These are phyloP conservation scores for Senna siamea DNA, from an alignment of 306 rosid species.

Conservation along the genomic window DNA sequence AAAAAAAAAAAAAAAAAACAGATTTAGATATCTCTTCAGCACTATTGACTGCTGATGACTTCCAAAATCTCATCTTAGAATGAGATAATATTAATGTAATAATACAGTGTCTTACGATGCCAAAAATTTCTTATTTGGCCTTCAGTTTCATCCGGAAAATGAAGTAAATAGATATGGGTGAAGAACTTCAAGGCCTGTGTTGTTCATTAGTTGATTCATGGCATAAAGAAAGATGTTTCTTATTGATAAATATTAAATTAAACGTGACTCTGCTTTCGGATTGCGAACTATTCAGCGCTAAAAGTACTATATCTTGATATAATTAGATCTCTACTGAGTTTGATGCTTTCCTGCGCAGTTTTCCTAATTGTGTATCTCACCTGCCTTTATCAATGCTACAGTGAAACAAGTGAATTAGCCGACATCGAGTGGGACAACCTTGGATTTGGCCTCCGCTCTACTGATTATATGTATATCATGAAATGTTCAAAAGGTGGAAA, in stretches of 20 bases:
- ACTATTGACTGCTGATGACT: neutral
- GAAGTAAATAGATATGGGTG: too few relatives aligned
- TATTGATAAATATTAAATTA: neutral
- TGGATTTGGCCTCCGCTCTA: slow-evolving; percentile 74
- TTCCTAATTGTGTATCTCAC: slow-evolving; percentile 7
- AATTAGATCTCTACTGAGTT: neutral
- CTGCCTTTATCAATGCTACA: slow-evolving; percentile 34
- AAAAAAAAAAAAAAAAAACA: too few relatives aligned
- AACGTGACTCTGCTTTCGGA: neutral
- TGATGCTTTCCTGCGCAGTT: neutral
- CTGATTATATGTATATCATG: slow-evolving; percentile 89
- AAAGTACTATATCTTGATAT: neutral
- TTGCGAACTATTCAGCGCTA: neutral
- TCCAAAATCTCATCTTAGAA: neutral
- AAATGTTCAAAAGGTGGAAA: slow-evolving; percentile 68
- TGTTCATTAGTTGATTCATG: neutral
- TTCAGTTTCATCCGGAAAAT: neutral
- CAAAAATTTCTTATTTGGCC: neutral
- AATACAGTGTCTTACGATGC: neutral
- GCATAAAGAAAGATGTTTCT: neutral
- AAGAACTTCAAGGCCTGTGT: too few relatives aligned
- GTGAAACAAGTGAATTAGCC: slow-evolving; percentile 55
- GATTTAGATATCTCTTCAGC: neutral
- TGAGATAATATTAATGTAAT: neutral
- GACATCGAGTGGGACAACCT: slow-evolving; percentile 91